Conservation (phyloP, 352 stramenopile genomes). For the Phytophthora idaei region DNA sequence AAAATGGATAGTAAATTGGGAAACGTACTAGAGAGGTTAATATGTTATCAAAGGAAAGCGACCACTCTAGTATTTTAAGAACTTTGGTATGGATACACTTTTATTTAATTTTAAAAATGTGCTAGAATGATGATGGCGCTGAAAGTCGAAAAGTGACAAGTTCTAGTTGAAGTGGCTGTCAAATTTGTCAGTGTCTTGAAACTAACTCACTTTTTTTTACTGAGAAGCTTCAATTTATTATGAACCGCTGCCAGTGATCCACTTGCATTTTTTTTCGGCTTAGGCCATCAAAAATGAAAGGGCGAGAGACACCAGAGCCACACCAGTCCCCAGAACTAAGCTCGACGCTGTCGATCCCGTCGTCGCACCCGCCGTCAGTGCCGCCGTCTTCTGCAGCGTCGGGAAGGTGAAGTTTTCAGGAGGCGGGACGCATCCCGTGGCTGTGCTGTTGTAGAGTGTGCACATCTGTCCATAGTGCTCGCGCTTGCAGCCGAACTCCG, state of each 20-base stretch:
- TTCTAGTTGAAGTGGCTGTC: not conserved
- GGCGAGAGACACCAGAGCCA: conserved; percentile 13
- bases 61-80: no score
- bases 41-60: not conserved
- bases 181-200: no score
- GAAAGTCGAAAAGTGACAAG: not conserved
- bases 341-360: conserved; percentile 12
- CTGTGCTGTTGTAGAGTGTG: conserved; percentile 42
- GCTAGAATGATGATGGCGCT: conserved; percentile 5
- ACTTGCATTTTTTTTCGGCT: not conserved
- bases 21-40: not conserved
- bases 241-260: no score
- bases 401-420: conserved; percentile 46
- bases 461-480: conserved; percentile 65
- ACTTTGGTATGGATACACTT: not conserved
- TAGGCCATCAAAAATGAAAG: conserved; percentile 29
- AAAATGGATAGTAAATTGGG: not conserved
- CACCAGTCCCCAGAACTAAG: conserved; percentile 9
- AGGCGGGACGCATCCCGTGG: conserved; percentile 32
- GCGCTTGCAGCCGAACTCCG: conserved; percentile 63
- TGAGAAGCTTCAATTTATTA: no score
- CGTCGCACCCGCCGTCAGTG: conserved; percentile 6
- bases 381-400: conserved; percentile 34
- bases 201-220: no score
- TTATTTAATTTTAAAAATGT: conserved; percentile 2